Percentiles rank a stretch among this genome's conserved stretches.
Conservation (phyloP, 169 alveolate genomes). For the Cryptosporidium viatorum region DNA sequence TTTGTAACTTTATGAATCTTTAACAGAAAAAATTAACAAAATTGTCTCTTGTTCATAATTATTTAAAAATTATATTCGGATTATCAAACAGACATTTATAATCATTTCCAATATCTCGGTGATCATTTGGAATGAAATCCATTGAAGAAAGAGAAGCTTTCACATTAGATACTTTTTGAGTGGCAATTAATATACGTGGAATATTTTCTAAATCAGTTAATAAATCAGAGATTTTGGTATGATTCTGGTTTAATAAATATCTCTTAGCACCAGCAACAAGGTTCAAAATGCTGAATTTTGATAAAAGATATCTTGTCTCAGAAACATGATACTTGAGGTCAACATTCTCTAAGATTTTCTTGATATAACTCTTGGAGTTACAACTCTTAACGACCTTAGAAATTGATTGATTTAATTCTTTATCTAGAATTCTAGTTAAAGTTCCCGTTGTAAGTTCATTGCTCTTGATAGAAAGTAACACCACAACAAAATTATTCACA, state of each 20-base stretch:
- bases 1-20: not conserved
- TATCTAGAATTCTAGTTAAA: not conserved
- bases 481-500: not conserved
- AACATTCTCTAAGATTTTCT: not conserved
- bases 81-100: not conserved
- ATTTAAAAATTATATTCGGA: not conserved
- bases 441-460: not conserved
- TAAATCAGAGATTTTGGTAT: not conserved
- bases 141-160: conserved; percentile 10
- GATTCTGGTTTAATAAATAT: not conserved
- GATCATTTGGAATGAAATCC: conserved; percentile 16
- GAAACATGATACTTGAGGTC: not conserved
- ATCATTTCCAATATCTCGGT: not conserved
- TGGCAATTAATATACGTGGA: not conserved
- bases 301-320: not conserved
- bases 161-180: conserved; percentile 12
- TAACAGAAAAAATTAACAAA: too few relatives aligned
- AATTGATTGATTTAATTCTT: not conserved
- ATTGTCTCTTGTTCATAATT: not conserved
- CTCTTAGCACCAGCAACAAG: not conserved
- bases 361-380: conserved; percentile 1
- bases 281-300: not conserved
- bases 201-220: not conserved
- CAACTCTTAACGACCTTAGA: not conserved
- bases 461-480: not conserved